Percentiles rank a stretch among this genome's conserved stretches.
phyloP scores from a whole-genome alignment of 768 basidiomycete species.

The Mycena floridula region DNA sequence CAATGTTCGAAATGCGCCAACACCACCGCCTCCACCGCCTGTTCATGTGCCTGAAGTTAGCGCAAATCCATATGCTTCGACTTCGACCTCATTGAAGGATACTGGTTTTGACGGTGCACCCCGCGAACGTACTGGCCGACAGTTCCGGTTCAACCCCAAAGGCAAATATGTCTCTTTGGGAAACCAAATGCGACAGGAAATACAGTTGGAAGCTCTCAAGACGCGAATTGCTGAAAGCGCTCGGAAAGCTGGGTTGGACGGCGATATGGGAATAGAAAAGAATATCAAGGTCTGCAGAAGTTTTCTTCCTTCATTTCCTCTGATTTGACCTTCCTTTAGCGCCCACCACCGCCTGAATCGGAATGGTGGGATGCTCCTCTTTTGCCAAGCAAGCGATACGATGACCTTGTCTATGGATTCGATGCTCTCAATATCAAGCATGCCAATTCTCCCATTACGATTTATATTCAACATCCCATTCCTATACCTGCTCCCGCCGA shows the following conservation, averaged over 20 bases:
- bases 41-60: conserved; percentile 33
- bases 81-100: conserved; percentile 42
- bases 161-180: conserved; percentile 83
- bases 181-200: conserved; percentile 66
- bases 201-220: conserved; percentile 85
- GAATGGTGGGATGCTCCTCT: conserved; percentile 98
- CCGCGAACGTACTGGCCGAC: conserved; percentile 61
- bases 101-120: conserved; percentile 70
- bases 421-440: conserved; percentile 58
- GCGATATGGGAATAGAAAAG: conserved; percentile 89
- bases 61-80: conserved; percentile 76
- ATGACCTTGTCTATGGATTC: conserved; percentile 59
- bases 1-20: conserved; percentile 71
- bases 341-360: conserved; percentile 78
- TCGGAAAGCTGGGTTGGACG: conserved; percentile 88
- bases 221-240: conserved; percentile 90
- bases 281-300: conserved; percentile 62
- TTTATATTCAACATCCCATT: conserved; percentile 96
- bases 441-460: conserved; percentile 69
- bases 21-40: conserved; percentile 38
- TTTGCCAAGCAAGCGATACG: conserved; percentile 74
- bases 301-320: background rate
- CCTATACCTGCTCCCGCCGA: conserved; percentile 89
- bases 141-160: conserved; percentile 84
- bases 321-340: conserved; percentile 33